Conservation (phyloP, 1,284 basidiomycete genomes). For the Paramarasmius palmivorus region DNA sequence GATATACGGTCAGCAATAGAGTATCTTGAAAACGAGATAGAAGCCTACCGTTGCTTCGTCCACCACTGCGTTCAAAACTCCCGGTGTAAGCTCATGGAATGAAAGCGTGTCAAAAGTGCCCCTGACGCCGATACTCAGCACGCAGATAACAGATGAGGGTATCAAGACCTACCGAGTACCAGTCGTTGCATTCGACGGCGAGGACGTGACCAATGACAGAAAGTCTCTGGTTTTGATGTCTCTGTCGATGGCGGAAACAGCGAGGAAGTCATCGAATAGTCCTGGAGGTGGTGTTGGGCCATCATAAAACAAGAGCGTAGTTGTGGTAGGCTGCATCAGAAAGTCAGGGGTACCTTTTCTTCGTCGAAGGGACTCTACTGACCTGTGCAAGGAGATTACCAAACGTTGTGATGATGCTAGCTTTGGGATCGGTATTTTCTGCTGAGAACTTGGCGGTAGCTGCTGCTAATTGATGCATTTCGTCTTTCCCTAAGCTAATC, state of each 20-base stretch:
- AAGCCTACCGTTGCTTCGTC: constrained; percentile 49
- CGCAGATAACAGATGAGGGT: not conserved
- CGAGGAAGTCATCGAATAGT: constrained; percentile 50
- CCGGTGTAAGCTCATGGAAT: constrained; percentile 38
- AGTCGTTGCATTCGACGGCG: constrained; percentile 41
- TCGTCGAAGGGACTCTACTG: no score
- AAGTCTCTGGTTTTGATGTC: constrained; percentile 43
- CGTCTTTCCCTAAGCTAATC: no score
- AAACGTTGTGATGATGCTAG: no score
- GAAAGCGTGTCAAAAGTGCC: constrained; percentile 53
- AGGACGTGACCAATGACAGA: constrained; percentile 38
- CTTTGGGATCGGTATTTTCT: no score
- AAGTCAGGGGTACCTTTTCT: no score
- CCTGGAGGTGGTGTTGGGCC: constrained; percentile 46
- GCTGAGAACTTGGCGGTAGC: no score
- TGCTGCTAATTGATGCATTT: no score
- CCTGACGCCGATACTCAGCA: constrained; percentile 25
- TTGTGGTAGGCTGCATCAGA: constrained; percentile 31
- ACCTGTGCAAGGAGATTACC: no score
- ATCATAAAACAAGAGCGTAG: constrained; percentile 52
- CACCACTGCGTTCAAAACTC: constrained; percentile 43
- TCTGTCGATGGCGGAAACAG: constrained; percentile 34
- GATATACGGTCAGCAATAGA: not conserved
- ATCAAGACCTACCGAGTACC: constrained; percentile 36
- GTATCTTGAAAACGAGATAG: not conserved